Base-by-base conservation (phyloP, 1,139 yeast species). In the Taphrina pruni region DNA sequence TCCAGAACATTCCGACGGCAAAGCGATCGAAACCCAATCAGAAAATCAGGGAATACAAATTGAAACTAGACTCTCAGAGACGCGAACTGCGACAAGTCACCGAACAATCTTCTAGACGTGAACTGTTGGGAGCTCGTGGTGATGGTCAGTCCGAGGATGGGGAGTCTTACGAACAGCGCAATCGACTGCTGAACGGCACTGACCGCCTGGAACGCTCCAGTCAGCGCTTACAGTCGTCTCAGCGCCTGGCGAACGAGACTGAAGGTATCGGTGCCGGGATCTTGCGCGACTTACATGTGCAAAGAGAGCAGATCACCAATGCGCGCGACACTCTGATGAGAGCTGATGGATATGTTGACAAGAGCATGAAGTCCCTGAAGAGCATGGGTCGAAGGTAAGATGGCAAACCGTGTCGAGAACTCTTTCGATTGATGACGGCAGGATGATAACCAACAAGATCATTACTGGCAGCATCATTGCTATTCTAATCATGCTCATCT, bases 401-500 rank as follows among this genome's bases (percentile, higher is more conserved):
- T 26, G 35, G 21, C 1, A 14, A 17, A 12, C 26, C 8, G 8
- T n/a, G 8, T 45, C 17, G 26, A 0, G 7, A 7, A 6, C 38
- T 11, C 26, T 32, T 32, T 6, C n/a, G 8, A 8, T 14, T 56
- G 55, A 57, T 51, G 32, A 5, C 51, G 56, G 41, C 68, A 82
- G 99, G 75, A 84, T 94, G 83, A 93, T 96, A n/a, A 96, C 98
- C 4, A 95, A 95, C 79, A 89, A 92, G 78, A 84, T 93, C 74
- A 90, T 95, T 72, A 92, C 97, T 71, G 91, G 92, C 75, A 97
- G 96, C n/a, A 94, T 95, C 71, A 94, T 95, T 71, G 97, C 90
- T 1, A 93, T 94, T 17, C 84, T 95, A 75, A 87, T 94, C 6
- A 77, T 94, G 70, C 83, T 95, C 75, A 95, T 95, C 70, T 81